A percentile compares a stretch with the other conserved stretches of the same genome.
Conservation (phyloP, 2,329 filamentous ascomycete species). For the Calonectria leucothoes region DNA sequence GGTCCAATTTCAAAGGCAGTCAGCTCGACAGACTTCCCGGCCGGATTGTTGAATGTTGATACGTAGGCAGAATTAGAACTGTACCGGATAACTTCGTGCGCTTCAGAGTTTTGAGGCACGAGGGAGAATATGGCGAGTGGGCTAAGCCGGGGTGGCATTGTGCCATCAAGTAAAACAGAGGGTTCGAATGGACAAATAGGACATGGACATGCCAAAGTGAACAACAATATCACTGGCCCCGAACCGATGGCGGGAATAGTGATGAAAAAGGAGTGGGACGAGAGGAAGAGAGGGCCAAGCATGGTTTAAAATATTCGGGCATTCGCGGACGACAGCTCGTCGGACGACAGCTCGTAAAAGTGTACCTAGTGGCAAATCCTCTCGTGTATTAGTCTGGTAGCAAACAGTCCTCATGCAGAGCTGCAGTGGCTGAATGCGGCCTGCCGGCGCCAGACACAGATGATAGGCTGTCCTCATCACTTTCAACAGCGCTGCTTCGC, state of each 20-base stretch:
- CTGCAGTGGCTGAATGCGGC: not conserved
- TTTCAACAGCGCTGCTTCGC: not conserved
- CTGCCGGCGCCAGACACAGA: not conserved
- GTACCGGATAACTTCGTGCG: not conserved
- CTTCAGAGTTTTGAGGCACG: not conserved
- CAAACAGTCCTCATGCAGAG: not conserved
- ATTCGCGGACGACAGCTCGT: not conserved
- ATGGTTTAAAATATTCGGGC: not conserved
- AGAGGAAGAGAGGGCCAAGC: not conserved
- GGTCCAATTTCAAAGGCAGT: too few relatives aligned
- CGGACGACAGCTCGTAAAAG: too few relatives aligned
- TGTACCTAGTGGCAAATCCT: too few relatives aligned
- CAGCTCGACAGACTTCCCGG: too few relatives aligned
- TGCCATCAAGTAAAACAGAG: not conserved
- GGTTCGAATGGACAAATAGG: too few relatives aligned
- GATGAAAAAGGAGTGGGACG: not conserved
- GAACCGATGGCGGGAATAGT: not conserved
- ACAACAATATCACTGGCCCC: too few relatives aligned
- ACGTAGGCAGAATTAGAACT: too few relatives aligned
- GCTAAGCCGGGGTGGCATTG: not conserved
- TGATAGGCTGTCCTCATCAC: not conserved
- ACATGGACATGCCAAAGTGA: too few relatives aligned
- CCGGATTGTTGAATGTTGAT: too few relatives aligned
- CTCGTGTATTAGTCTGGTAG: too few relatives aligned
- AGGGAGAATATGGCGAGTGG: not conserved